Percentiles rank a stretch among this genome's conserved stretches.
Evolutionary conservation across 1,139 yeast genomes (phyloP).

Genomic region (Magnusiomyces sp.): DNA sequence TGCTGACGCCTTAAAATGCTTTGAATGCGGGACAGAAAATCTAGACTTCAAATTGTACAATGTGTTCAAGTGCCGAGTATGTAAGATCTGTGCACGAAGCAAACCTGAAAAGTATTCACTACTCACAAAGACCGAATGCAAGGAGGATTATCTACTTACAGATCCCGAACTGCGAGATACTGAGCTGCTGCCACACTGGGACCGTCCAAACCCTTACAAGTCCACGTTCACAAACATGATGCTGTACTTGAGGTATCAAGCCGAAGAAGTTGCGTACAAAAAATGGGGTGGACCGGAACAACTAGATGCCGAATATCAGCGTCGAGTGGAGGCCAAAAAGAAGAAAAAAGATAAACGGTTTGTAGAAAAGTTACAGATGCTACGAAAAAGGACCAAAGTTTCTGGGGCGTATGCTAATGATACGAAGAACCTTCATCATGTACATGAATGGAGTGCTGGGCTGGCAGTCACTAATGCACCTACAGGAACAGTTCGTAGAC

Average conservation of each 20-base stretch:
- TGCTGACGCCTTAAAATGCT: constrained; percentile 53
- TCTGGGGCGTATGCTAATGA: constrained; percentile 34
- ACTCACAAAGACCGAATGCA: constrained; percentile 90
- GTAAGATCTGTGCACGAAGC: constrained; percentile 64
- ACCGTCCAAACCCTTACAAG: constrained; percentile 92
- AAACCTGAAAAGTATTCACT: constrained; percentile 83
- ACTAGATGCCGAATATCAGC: constrained; percentile 85
- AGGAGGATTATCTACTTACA: constrained; percentile 82
- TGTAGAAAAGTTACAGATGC: constrained; percentile 63
- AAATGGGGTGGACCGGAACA: constrained; percentile 94
- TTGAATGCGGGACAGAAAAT: constrained; percentile 68
- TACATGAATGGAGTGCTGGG: constrained; percentile 72
- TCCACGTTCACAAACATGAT: constrained; percentile 87
- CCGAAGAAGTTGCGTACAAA: constrained; percentile 83
- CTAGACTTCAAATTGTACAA: constrained; percentile 65
- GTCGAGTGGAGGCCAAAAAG: constrained; percentile 64
- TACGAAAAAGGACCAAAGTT: constrained; percentile 87
- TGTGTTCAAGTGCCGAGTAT: constrained; percentile 65
- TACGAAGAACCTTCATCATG: constrained; percentile 47
- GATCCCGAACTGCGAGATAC: constrained; percentile 83
- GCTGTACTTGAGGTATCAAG: constrained; percentile 77
- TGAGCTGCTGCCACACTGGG: constrained; percentile 61
- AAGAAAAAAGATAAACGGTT: constrained; percentile 73
- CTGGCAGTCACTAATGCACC: constrained; percentile 33
- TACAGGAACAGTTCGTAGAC: constrained; percentile 42